These are phyloP conservation scores for Xanthoparmelia taractica DNA, from an alignment of 495 filamentous ascomycete species.

Conservation along the genomic window DNA sequence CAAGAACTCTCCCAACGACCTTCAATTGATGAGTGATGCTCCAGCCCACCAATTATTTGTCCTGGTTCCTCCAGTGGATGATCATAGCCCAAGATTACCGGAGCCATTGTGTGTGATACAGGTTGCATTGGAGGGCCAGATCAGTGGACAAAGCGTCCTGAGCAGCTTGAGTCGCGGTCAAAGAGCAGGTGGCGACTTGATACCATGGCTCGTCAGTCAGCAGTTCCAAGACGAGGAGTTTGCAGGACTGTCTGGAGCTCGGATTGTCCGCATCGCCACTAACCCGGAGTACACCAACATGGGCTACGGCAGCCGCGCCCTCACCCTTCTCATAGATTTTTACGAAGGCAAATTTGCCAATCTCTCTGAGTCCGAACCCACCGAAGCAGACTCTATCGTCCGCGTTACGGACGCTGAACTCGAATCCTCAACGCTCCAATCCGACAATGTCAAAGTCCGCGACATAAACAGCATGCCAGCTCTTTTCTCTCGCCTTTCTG, in stretches of 20 bases:
- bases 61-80: constrained; percentile 77
- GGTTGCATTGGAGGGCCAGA: constrained; percentile 87
- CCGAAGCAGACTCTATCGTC: constrained; percentile 51
- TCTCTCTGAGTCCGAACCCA: constrained; percentile 56
- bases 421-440: constrained; percentile 64
- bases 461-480: constrained; percentile 90
- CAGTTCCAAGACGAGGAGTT: constrained; percentile 99
- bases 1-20: constrained; percentile 96
- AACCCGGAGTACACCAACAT: constrained; percentile 90
- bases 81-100: constrained; percentile 67
- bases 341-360: constrained; percentile 90
- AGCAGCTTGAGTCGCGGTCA: constrained; percentile 83
- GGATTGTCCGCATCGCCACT: constrained; percentile 90
- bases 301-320: constrained; percentile 87
- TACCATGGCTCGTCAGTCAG: constrained; percentile 96
- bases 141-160: constrained; percentile 85
- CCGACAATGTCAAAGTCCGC: constrained; percentile 82
- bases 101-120: constrained; percentile 95
- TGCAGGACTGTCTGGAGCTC: constrained; percentile 82
- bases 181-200: constrained; percentile 86
- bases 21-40: constrained; percentile 96
- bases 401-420: constrained; percentile 82
- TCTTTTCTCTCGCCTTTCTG: constrained; percentile 79
- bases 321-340: constrained; percentile 81
- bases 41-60: constrained; percentile 96